These are phyloP conservation scores for Didymella keratinophila DNA, from an alignment of 2,329 filamentous ascomycete species.

Conservation along the genomic window DNA sequence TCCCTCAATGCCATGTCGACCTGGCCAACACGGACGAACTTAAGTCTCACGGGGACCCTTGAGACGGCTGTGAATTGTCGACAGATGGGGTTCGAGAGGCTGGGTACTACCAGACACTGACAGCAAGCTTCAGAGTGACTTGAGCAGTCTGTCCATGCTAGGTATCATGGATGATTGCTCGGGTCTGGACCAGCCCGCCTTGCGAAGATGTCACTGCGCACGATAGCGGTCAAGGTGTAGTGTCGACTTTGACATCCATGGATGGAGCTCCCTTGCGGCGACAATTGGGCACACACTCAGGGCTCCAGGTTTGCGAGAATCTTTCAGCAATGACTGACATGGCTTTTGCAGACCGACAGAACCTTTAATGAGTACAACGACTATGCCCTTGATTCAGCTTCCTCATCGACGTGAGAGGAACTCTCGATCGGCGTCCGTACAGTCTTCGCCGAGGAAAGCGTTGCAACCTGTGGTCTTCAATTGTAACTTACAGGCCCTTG, in stretches of 20 bases:
- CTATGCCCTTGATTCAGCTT: too few relatives aligned
- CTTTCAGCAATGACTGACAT: too few relatives aligned
- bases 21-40: too few relatives aligned
- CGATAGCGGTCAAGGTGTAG: background rate
- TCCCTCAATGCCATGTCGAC: background rate
- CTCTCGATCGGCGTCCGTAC: background rate
- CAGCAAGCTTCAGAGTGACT: background rate
- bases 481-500: conserved; percentile 33
- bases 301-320: too few relatives aligned
- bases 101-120: background rate
- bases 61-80: background rate
- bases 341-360: too few relatives aligned
- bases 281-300: too few relatives aligned
- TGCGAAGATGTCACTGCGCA: background rate
- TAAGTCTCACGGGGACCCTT: background rate
- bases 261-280: background rate
- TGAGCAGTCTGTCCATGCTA: background rate
- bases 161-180: background rate
- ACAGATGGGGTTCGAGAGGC: background rate
- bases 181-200: background rate
- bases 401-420: too few relatives aligned
- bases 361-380: too few relatives aligned
- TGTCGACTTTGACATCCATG: background rate
- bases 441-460: background rate
- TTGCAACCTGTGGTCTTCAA: background rate